Evolutionary conservation across 2,329 filamentous ascomycete genomes (phyloP).

Genomic region (Fusarium duplospermum): DNA sequence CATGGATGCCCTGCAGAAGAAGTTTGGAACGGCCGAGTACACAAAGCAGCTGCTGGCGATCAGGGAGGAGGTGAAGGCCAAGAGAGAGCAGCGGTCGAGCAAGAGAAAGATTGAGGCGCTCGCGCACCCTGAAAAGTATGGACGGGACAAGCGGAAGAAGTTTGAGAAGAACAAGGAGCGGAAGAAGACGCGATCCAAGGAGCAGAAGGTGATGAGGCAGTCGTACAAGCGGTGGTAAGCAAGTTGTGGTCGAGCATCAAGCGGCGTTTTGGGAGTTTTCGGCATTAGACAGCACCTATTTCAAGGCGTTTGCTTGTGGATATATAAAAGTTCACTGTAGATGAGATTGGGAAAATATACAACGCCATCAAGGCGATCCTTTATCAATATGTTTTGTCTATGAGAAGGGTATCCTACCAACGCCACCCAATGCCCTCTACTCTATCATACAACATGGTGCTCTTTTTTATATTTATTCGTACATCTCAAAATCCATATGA

Average conservation of each 20-base stretch:
- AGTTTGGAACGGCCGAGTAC: constrained; percentile 83
- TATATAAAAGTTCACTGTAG: constrained; percentile 24
- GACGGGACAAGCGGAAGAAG: constrained; percentile 83
- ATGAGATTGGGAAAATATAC: constrained; percentile 18
- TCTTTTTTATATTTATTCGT: background rate
- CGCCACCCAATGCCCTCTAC: constrained; percentile 33
- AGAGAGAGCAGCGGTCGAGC: constrained; percentile 77
- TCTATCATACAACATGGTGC: constrained; percentile 32
- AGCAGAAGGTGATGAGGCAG: constrained; percentile 78
- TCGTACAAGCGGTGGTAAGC: constrained; percentile 68
- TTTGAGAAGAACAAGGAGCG: constrained; percentile 86
- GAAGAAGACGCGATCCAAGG: constrained; percentile 80
- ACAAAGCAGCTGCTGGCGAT: constrained; percentile 79
- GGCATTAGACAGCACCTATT: constrained; percentile 20
- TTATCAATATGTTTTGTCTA: constrained; percentile 13
- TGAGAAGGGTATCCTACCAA: constrained; percentile 38
- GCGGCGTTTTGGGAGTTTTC: constrained; percentile 43
- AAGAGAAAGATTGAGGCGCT: constrained; percentile 94
- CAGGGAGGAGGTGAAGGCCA: constrained; percentile 76
- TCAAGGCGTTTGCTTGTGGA: constrained; percentile 31
- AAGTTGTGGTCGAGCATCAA: constrained; percentile 31
- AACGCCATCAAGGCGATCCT: background rate
- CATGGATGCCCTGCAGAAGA: constrained; percentile 85
- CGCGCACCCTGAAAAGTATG: constrained; percentile 81
- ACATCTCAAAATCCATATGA: background rate